Conservation (phyloP, 768 basidiomycete species). For the Albatrellus ellisii region DNA sequence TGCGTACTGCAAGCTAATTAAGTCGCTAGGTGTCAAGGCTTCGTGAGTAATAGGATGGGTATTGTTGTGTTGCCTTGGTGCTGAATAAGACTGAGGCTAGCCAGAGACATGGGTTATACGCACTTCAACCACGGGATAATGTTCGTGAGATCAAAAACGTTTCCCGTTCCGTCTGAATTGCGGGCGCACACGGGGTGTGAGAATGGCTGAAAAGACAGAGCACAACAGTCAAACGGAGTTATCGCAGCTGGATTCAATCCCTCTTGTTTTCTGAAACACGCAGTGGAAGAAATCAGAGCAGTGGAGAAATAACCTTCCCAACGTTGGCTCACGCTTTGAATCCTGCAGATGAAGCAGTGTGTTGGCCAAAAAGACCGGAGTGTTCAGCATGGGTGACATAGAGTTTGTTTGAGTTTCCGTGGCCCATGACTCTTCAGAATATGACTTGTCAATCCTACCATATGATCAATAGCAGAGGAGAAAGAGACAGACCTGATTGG, state of each 20-base stretch:
- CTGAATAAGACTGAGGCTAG: neutral
- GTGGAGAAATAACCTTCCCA: neutral
- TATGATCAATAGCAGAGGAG: neutral
- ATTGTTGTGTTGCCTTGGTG: constrained; percentile 64
- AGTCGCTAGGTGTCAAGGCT: constrained; percentile 52
- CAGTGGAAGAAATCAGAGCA: constrained; percentile 9
- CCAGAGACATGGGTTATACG: constrained; percentile 16
- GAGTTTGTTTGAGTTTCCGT: constrained; percentile 77
- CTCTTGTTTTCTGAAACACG: constrained; percentile 43
- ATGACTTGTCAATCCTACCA: too few relatives aligned
- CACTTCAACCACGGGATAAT: constrained; percentile 94
- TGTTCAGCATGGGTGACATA: constrained; percentile 89
- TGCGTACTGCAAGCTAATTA: constrained; percentile 71
- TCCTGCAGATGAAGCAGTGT: constrained; percentile 63
- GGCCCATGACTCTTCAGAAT: constrained; percentile 43
- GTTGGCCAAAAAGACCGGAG: constrained; percentile 65
- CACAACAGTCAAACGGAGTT: constrained; percentile 86
- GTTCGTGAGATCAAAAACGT: constrained; percentile 81
- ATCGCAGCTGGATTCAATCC: constrained; percentile 46
- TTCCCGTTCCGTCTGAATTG: constrained; percentile 67
- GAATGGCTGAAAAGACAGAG: constrained; percentile 85
- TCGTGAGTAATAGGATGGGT: constrained; percentile 68
- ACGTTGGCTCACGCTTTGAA: constrained; percentile 42
- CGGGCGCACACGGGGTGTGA: constrained; percentile 78
- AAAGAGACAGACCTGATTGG: neutral